Evolutionary conservation across 2,329 filamentous ascomycete genomes (phyloP), one percentile per base, ranked within the genome.

Genomic region (Colletotrichum melonis): DNA sequence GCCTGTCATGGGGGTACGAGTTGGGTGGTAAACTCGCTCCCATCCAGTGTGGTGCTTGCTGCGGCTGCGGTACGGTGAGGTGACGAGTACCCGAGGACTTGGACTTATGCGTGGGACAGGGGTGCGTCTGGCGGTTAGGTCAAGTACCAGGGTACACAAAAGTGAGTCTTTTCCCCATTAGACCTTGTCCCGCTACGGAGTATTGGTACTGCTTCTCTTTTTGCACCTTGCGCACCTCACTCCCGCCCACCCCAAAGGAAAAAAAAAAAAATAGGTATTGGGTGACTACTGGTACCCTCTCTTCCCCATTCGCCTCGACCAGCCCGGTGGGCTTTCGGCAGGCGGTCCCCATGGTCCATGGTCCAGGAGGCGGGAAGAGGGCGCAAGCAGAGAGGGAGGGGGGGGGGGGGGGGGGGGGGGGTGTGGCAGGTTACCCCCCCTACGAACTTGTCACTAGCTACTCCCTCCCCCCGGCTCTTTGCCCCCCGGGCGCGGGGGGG

Each of bases 351-450:
- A 65, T 55, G 42, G 62, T 59, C 56, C 38, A 66, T 55, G 56
- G 55, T 19, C 35, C 35, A 68, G 69, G 54, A 59, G 69, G 59
- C 55, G 38, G 49, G 65, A 64, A 35, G 65, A 64, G 26, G 28
- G 63, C 46, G 62, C 49, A 64, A 35, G 62, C 19, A 55, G 54
- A 46, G 35, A 24, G 28, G 42, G 52, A 46, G 56, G 60, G 32
- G 35, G 30, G 35, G 35, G 35, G 46, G 49, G 35, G 19, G 56
- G 64, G 5, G 52, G 52, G 35, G 32, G 24, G 68, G 35, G 56
- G 62, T 22, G 62, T 30, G 57, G 30, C n/a, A n/a, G n/a, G n/a
- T n/a, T n/a, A n/a, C n/a, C n/a, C n/a, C n/a, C n/a, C n/a, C n/a
- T n/a, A n/a, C n/a, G n/a, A n/a, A n/a, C n/a, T n/a, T n/a, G n/a